These are phyloP conservation scores for Tuber calosporum DNA, from an alignment of 495 filamentous ascomycete species.

Conservation along the genomic window DNA sequence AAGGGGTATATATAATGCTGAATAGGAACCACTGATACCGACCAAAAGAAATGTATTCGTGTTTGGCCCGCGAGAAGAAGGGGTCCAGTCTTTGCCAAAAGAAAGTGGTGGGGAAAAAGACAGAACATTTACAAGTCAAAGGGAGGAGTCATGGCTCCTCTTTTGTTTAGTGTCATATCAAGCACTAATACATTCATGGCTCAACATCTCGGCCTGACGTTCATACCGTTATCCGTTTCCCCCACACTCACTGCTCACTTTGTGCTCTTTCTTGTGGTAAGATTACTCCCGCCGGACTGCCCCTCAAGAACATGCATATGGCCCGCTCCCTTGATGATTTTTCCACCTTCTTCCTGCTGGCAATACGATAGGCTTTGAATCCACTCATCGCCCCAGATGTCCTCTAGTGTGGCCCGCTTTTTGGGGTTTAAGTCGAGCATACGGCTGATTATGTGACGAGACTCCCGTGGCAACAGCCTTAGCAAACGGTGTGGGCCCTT, in stretches of 20 bases:
- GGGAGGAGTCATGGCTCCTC: neutral
- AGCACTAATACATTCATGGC: neutral
- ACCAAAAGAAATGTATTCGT: neutral
- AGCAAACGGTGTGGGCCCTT: conserved; percentile 90
- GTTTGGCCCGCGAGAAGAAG: neutral
- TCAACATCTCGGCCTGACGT: neutral
- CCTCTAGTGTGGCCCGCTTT: conserved; percentile 71
- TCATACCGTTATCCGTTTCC: neutral
- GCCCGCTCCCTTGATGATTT: conserved; percentile 49
- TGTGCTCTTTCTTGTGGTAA: conserved; percentile 30
- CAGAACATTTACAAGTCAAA: neutral
- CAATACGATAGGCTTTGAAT: conserved; percentile 62
- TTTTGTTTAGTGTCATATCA: neutral
- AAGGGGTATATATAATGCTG: neutral
- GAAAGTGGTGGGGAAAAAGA: neutral
- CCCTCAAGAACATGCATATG: conserved; percentile 51
- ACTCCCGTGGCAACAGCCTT: conserved; percentile 85
- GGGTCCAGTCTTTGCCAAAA: neutral
- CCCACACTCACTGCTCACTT: conserved; percentile 17
- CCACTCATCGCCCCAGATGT: conserved; percentile 88
- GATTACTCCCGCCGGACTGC: conserved; percentile 28
- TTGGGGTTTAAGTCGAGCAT: conserved; percentile 90
- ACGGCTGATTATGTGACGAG: conserved; percentile 74
- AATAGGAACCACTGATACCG: neutral
- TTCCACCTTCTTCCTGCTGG: conserved; percentile 54